These are phyloP conservation scores for Chlorokybus atmophyticus DNA, from an alignment of 139 green algal genomes.

Conservation along the genomic window DNA sequence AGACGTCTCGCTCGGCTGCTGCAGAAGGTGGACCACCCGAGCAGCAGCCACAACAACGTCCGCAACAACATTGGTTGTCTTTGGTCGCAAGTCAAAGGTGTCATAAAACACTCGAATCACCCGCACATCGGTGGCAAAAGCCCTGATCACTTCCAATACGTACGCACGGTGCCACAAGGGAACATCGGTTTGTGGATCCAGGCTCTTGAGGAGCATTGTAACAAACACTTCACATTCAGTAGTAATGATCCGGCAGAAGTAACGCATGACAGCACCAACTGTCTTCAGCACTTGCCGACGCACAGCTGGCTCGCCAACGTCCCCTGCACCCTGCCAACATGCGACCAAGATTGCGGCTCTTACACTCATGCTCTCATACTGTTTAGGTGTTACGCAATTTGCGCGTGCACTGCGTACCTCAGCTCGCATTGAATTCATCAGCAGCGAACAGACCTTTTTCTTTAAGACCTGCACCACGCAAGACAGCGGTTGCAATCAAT, in stretches of 20 bases:
- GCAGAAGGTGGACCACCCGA: conserved; percentile 10
- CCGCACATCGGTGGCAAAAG: conserved; percentile 20
- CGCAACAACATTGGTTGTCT: conserved; percentile 20
- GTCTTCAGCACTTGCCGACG: conserved; percentile 11
- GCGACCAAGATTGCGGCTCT: no score
- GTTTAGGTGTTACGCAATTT: no score
- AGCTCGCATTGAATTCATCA: conserved; percentile 26
- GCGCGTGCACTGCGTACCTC: no score
- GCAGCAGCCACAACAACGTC: conserved; percentile 19
- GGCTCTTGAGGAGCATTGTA: background rate
- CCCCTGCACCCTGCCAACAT: conserved; percentile 13
- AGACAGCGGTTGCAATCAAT: background rate
- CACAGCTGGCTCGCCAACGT: conserved; percentile 19
- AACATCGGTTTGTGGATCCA: conserved; percentile 4
- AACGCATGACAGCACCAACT: conserved; percentile 13
- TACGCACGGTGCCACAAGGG: conserved; percentile 27
- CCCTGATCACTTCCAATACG: conserved; percentile 22
- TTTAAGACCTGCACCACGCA: conserved; percentile 7
- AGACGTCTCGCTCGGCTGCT: conserved; percentile 1
- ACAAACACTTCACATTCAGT: conserved; percentile 22
- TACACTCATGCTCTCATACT: no score
- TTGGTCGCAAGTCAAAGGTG: conserved; percentile 25
- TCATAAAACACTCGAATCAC: conserved; percentile 17
- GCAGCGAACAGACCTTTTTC: conserved; percentile 14
- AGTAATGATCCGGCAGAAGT: conserved; percentile 15